Percentiles rank a stretch among this genome's conserved stretches.
phyloP scores from a whole-genome alignment of 2,329 filamentous ascomycete genomes.

The Calycina marina region DNA sequence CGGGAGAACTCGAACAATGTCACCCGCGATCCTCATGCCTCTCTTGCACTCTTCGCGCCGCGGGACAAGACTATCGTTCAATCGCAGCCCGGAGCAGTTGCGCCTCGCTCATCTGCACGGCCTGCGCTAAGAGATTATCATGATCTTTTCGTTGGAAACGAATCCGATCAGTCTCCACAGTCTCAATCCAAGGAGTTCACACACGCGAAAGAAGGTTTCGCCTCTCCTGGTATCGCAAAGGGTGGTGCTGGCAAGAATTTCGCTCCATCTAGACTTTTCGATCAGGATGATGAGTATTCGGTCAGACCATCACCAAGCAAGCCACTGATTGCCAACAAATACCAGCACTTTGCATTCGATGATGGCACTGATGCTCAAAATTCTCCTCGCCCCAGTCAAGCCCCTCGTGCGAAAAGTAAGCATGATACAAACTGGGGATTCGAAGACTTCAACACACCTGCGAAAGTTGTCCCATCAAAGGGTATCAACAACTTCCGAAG shows the following conservation, averaged over 20 bases:
- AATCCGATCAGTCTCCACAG: conserved; percentile 16
- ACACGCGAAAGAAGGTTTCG: conserved; percentile 12
- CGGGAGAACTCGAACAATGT: conserved; percentile 39
- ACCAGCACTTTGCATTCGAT: conserved; percentile 71
- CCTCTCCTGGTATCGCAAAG: conserved; percentile 37
- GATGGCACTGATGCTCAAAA: conserved; percentile 41
- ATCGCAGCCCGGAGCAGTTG: conserved; percentile 34
- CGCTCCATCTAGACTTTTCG: conserved; percentile 48
- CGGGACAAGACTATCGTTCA: conserved; percentile 40
- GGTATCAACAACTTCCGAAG: conserved; percentile 34
- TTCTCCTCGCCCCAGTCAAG: conserved; percentile 15
- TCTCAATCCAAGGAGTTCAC: conserved; percentile 8
- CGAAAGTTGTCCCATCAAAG: conserved; percentile 51
- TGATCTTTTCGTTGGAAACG: conserved; percentile 51
- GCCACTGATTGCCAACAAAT: conserved; percentile 59
- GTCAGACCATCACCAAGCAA: conserved; percentile 30
- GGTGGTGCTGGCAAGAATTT: conserved; percentile 45
- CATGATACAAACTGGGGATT: conserved; percentile 74
- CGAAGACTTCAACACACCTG: conserved; percentile 72
- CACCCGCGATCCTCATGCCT: conserved; percentile 51
- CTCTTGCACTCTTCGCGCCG: conserved; percentile 60
- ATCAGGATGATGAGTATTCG: conserved; percentile 38
- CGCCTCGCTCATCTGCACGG: conserved; percentile 55
- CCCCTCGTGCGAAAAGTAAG: conserved; percentile 33
- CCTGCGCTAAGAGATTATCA: conserved; percentile 49